These are phyloP conservation scores for Stygiomarasmius scandens DNA, from an alignment of 1,284 basidiomycete genomes.

Conservation along the genomic window DNA sequence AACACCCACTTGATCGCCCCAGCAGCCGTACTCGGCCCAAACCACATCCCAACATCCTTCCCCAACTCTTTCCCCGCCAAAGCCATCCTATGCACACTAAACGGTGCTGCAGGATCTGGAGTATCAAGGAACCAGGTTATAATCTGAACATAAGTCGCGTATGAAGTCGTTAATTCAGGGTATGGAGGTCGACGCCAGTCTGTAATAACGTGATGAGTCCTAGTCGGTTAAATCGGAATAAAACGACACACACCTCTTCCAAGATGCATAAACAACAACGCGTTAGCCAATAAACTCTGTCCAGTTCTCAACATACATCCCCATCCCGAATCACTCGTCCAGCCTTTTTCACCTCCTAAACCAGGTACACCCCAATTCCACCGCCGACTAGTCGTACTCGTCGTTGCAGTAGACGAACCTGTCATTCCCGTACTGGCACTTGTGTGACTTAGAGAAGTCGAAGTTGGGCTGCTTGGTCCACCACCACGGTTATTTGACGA, in stretches of 20 bases:
- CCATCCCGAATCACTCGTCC: slow-evolving; percentile 96
- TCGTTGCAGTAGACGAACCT: too few relatives aligned
- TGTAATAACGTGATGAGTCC: slow-evolving; percentile 31
- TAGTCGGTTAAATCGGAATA: slow-evolving; percentile 8
- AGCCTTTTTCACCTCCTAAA: slow-evolving; percentile 68
- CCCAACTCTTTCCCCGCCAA: slow-evolving; percentile 93
- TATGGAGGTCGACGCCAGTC: slow-evolving; percentile 82
- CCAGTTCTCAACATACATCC: slow-evolving; percentile 98
- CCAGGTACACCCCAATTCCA: slow-evolving; percentile 17
- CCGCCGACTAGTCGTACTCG: slow-evolving; percentile 2
- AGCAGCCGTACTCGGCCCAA: slow-evolving; percentile 95
- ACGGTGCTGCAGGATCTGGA: slow-evolving; percentile 86
- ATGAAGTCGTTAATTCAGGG: slow-evolving; percentile 58
- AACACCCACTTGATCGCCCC: slow-evolving; percentile 84
- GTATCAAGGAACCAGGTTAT: slow-evolving; percentile 95
- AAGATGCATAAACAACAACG: slow-evolving; percentile 81
- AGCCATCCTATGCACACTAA: slow-evolving; percentile 96
- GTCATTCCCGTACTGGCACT: too few relatives aligned
- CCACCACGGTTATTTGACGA: too few relatives aligned
- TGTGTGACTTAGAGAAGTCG: too few relatives aligned
- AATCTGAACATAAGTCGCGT: slow-evolving; percentile 84
- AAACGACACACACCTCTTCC: slow-evolving; percentile 69
- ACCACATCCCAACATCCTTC: slow-evolving; percentile 97
- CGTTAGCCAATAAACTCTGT: slow-evolving; percentile 90
- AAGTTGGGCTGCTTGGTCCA: slow-evolving; percentile 12